Evolutionary conservation across 1,284 basidiomycete genomes (phyloP).

Genomic region (Boletellus sp.): DNA sequence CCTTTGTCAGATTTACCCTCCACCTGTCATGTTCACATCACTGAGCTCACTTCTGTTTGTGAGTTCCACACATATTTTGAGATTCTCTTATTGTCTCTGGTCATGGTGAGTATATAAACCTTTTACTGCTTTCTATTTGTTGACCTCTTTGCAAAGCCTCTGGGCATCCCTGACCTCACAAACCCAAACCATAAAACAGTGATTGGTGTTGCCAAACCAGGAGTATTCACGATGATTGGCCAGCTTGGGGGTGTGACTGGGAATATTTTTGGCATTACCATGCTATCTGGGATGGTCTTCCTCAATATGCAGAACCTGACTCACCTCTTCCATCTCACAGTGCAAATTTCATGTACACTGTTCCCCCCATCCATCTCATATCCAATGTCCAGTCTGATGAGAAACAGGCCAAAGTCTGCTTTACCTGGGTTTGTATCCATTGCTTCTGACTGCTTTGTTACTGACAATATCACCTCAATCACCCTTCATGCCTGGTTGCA

Average conservation of each 20-base stretch:
- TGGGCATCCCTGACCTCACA: too few species aligned
- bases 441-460: conserved; percentile 1
- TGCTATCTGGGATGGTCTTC: not conserved
- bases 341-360: not conserved
- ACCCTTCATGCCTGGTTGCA: not conserved
- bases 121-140: too few species aligned
- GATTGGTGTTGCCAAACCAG: too few species aligned
- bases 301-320: not conserved
- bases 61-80: not conserved
- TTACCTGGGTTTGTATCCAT: conserved; percentile 4
- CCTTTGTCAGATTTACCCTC: too few species aligned
- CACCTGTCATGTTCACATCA: too few species aligned
- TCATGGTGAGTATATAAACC: too few species aligned
- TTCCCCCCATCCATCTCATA: not conserved
- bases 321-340: conserved; percentile 3
- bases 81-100: too few species aligned
- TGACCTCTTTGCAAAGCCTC: too few species aligned
- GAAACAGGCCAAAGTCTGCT: not conserved
- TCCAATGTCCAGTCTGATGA: conserved; percentile 5
- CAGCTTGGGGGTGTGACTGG: conserved; percentile 5
- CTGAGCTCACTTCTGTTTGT: not conserved
- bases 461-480: not conserved
- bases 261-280: not conserved
- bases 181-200: too few species aligned
- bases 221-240: not conserved